These are phyloP conservation scores for Alnus glutinosa DNA, from an alignment of 306 rosid species.

Conservation along the genomic window DNA sequence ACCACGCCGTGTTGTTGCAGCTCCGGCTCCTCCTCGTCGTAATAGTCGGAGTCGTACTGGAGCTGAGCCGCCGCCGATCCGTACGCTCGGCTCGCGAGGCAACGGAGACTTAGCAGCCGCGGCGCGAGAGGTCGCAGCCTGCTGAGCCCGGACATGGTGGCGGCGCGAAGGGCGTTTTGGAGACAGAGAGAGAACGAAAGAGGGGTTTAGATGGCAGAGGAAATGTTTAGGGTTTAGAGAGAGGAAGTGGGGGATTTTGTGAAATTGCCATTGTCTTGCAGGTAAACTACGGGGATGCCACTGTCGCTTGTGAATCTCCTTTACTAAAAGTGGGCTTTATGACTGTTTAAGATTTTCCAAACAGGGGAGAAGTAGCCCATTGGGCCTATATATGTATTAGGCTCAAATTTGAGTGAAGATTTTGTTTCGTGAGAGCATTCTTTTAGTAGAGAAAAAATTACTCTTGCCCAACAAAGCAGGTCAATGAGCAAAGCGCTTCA, in stretches of 20 bases:
- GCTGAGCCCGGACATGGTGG: constrained; percentile 46
- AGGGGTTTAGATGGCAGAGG: not conserved
- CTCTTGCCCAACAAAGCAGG: too few relatives aligned
- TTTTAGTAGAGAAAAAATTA: too few relatives aligned
- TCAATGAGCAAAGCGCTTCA: too few relatives aligned
- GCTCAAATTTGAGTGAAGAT: too few relatives aligned
- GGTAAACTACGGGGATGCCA: not conserved
- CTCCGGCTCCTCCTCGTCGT: constrained; percentile 34
- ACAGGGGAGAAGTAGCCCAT: too few relatives aligned
- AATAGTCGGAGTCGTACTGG: constrained; percentile 47
- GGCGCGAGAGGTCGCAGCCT: constrained; percentile 25
- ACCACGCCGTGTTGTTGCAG: constrained; percentile 35
- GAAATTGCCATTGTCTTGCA: not conserved
- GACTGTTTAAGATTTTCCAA: too few relatives aligned
- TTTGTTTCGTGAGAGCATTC: too few relatives aligned
- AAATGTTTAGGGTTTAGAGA: constrained; percentile 1
- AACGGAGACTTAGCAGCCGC: constrained; percentile 11
- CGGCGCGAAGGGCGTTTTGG: constrained; percentile 39
- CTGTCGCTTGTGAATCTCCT: not conserved
- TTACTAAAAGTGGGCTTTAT: too few relatives aligned
- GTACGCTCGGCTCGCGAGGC: constrained; percentile 31
- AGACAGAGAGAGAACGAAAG: not conserved
- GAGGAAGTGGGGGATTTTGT: too few relatives aligned
- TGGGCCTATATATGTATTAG: too few relatives aligned
- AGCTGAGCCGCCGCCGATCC: constrained; percentile 77